phyloP scores from a whole-genome alignment of 768 basidiomycete genomes.

The Suillus sp. region DNA sequence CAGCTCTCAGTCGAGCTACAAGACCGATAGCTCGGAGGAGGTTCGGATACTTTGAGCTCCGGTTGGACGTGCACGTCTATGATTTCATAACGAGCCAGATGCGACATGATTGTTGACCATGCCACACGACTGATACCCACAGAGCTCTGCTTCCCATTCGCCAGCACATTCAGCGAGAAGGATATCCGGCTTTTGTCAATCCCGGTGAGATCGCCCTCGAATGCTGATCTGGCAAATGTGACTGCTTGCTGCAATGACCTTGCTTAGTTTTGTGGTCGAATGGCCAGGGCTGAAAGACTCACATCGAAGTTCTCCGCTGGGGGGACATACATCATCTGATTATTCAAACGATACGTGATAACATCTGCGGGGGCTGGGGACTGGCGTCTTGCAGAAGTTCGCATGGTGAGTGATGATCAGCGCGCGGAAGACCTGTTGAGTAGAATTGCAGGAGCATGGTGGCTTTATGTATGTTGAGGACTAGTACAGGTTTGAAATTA shows the following conservation, averaged over 20 bases:
- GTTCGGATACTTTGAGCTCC: slow-evolving; percentile 30
- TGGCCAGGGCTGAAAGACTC: slow-evolving; percentile 16
- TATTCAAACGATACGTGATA: slow-evolving; percentile 49
- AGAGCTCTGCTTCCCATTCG: slow-evolving; percentile 34
- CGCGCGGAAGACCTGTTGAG: background rate
- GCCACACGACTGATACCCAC: slow-evolving; percentile 55
- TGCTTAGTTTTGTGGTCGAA: background rate
- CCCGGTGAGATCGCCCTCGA: slow-evolving; percentile 40
- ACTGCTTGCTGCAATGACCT: slow-evolving; percentile 46
- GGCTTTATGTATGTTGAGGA: too few relatives aligned
- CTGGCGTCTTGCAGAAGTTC: slow-evolving; percentile 17
- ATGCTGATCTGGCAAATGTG: slow-evolving; percentile 51
- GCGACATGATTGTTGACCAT: slow-evolving; percentile 46
- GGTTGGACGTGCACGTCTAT: slow-evolving; percentile 46
- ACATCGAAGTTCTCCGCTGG: slow-evolving; percentile 47
- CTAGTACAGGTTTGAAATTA: too few relatives aligned
- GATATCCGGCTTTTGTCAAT: slow-evolving; percentile 44
- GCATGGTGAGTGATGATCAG: background rate
- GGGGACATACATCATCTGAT: slow-evolving; percentile 53
- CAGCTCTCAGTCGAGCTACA: slow-evolving; percentile 13
- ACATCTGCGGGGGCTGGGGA: slow-evolving; percentile 40
- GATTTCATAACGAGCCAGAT: slow-evolving; percentile 48
- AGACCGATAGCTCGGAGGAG: slow-evolving; percentile 43
- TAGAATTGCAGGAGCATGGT: background rate
- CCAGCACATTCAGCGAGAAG: slow-evolving; percentile 42